Percentiles rank a stretch among this genome's conserved stretches.
Evolutionary conservation across 495 filamentous ascomycete genomes (phyloP).

Genomic region (Neurospora tetrasperma): DNA sequence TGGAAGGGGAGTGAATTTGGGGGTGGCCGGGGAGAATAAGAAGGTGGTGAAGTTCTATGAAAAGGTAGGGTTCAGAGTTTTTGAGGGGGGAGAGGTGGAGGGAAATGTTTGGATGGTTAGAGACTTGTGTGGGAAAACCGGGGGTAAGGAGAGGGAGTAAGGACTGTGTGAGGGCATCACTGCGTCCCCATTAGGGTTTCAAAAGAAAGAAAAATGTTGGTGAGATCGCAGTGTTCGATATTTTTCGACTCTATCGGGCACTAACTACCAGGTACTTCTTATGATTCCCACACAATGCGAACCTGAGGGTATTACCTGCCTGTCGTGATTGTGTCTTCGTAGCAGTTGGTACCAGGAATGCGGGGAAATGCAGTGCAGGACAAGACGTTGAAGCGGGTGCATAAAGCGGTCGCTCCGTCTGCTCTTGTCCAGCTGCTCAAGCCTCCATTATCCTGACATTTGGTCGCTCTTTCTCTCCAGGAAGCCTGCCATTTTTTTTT

Average conservation of each 20-base stretch:
- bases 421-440: not conserved
- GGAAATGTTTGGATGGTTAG: slow-evolving; percentile 32
- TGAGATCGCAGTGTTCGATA: no score
- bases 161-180: not conserved
- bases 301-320: no score
- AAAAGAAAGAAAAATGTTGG: no score
- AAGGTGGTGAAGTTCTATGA: slow-evolving; percentile 37
- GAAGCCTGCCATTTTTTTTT: no score
- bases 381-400: not conserved
- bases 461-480: not conserved
- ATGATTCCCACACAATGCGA: no score
- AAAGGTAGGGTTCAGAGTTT: slow-evolving; percentile 28
- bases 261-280: not conserved
- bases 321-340: no score
- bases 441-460: not conserved
- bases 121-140: slow-evolving; percentile 12
- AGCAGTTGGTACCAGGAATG: no score
- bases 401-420: not conserved
- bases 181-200: no score
- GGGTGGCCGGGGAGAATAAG: slow-evolving; percentile 29
- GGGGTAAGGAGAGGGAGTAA: not conserved
- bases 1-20: slow-evolving; percentile 28
- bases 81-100: slow-evolving; percentile 22
- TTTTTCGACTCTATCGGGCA: not conserved
- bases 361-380: no score